These are phyloP conservation scores for Pyrus hybrid DNA, from an alignment of 331 rosid species.

Conservation along the genomic window DNA sequence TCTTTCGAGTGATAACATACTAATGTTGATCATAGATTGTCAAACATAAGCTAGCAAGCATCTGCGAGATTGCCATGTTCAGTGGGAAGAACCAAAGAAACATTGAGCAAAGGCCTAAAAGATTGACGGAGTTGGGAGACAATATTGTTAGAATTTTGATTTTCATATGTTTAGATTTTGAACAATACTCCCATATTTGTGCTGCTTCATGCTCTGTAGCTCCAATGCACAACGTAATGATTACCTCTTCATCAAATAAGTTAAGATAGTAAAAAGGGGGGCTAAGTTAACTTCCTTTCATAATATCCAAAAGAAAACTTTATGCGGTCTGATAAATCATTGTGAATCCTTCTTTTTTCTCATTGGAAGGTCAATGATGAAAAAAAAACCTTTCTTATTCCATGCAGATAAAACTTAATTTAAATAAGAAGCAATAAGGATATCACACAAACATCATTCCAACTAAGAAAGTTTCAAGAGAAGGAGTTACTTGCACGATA, in stretches of 20 bases:
- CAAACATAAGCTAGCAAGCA: neutral
- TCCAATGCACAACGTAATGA: no score
- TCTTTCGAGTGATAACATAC: no score
- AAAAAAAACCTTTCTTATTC: neutral
- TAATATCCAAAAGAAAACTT: neutral
- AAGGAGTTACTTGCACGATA: slow-evolving; percentile 74
- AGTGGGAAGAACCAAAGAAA: neutral
- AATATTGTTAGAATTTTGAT: neutral
- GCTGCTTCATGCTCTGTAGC: neutral
- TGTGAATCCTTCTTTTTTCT: neutral
- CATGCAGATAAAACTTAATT: neutral
- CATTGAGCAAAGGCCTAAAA: neutral
- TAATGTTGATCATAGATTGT: no score
- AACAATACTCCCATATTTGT: neutral
- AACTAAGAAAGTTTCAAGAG: neutral
- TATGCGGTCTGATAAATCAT: neutral
- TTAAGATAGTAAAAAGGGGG: no score
- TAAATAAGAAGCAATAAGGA: neutral
- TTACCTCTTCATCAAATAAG: no score
- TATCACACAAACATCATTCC: neutral
- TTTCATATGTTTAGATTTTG: neutral
- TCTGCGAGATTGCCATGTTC: neutral
- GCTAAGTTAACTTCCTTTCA: no score
- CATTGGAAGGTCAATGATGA: neutral
- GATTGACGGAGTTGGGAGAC: neutral